Evolutionary conservation across 2,329 filamentous ascomycete genomes (phyloP), one percentile per base, ranked within the genome.

Genomic region (Tolypocladium pustulatum): DNA sequence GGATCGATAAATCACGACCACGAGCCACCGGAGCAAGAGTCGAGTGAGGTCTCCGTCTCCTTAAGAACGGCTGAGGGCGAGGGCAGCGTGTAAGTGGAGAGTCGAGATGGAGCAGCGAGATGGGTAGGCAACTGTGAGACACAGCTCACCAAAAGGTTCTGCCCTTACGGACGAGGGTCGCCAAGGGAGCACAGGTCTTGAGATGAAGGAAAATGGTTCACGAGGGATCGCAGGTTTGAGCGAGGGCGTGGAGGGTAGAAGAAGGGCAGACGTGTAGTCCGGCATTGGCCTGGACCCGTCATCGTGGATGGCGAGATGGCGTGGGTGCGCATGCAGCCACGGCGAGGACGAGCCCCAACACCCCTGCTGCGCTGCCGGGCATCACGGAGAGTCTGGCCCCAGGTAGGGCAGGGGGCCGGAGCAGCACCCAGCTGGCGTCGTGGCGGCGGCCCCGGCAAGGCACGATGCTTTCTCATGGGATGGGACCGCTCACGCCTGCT

Each of bases 171-270:
- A 73, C 65, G 66, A 70, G 66, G 61, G 69, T 65, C 58, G 62
- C 62, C 69, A 71, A 71, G 68, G 69, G 69, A 62, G 63, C 56
- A 59, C 51, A 58, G 64, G 65, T 65, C 61, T 64, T 63, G 65
- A 58, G 66, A 64, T 64, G 63, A 61, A 56, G 54, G 43, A 61
- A 58, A 61, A n/a, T n/a, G 62, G 64, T 58, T 64, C 57, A 55
- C 61, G 60, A 61, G 61, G 62, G 65, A 60, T 61, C 43, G 46
- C 49, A 32, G 54, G 43, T 27, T 54, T 56, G 63, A 54, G 59
- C 56, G 65, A 69, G 68, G 70, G 69, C 62, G 69, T 67, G 64
- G 62, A 66, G 69, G 69, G 69, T 70, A 72, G 65, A 71, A 69
- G 69, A 72, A 72, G 69, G 69, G 68, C 67, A 66, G 65, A 66